phyloP scores from a whole-genome alignment of 352 stramenopile genomes.

The Pythium guiyangense region DNA sequence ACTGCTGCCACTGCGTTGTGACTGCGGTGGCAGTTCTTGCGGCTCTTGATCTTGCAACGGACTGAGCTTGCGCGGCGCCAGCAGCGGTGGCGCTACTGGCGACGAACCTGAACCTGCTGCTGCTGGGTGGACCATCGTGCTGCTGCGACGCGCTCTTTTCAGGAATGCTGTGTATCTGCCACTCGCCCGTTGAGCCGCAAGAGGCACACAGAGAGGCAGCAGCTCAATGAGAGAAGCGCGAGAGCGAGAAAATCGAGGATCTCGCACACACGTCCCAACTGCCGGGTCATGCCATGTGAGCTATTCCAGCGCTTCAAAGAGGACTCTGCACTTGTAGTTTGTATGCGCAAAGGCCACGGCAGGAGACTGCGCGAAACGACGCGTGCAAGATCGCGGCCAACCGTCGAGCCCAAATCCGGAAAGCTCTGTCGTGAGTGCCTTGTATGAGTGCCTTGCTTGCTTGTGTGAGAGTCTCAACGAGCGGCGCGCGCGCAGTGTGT shows the following conservation, averaged over 20 bases:
- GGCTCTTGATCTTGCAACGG: too few relatives aligned
- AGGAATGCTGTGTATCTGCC: conserved; percentile 16
- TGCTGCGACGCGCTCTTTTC: conserved; percentile 9
- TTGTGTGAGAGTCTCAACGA: too few relatives aligned
- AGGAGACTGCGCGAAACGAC: neutral
- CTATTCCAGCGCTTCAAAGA: neutral
- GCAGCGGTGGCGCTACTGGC: too few relatives aligned
- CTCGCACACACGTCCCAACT: conserved; percentile 23
- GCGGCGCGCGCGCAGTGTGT: too few relatives aligned
- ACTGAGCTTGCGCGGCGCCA: too few relatives aligned
- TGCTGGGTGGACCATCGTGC: conserved; percentile 4
- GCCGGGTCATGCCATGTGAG: conserved; percentile 25
- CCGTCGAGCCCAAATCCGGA: too few relatives aligned
- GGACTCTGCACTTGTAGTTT: neutral
- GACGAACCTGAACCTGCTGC: neutral
- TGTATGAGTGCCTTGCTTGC: too few relatives aligned
- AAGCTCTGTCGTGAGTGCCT: too few relatives aligned
- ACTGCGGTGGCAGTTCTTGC: too few relatives aligned
- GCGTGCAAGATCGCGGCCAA: neutral
- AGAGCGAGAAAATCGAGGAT: neutral
- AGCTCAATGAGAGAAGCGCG: neutral
- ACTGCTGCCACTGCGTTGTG: neutral
- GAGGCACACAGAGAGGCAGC: neutral
- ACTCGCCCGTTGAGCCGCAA: conserved; percentile 22
- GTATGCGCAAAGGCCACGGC: neutral